These are phyloP conservation scores for Gamarada debralockiae DNA, from an alignment of 495 filamentous ascomycete species.

Conservation along the genomic window DNA sequence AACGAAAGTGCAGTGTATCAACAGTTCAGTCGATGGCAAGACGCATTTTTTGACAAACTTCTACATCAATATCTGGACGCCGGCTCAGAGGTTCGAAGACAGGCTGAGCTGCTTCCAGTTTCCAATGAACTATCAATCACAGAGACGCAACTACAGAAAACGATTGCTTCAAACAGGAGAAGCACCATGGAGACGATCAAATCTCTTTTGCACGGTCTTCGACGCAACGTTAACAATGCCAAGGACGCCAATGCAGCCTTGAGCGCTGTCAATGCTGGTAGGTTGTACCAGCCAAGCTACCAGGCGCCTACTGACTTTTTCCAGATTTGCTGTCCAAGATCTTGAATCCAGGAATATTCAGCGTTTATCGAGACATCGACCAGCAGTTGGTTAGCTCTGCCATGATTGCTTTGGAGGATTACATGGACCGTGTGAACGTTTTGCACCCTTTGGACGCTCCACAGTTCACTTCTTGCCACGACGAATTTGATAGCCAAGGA, in stretches of 20 bases:
- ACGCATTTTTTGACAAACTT: conserved; percentile 45
- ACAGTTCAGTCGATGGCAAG: conserved; percentile 68
- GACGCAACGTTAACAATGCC: background rate
- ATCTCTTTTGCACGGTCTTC: background rate
- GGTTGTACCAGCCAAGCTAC: no score
- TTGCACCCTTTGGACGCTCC: background rate
- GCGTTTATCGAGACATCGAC: background rate
- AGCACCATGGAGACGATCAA: conserved; percentile 5
- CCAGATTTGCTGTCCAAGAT: conserved; percentile 1
- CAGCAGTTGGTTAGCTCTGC: background rate
- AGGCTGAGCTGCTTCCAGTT: conserved; percentile 5
- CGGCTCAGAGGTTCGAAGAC: conserved; percentile 37
- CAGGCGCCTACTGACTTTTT: background rate
- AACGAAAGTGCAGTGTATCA: conserved; percentile 46
- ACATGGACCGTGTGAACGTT: conserved; percentile 5
- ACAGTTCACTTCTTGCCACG: background rate
- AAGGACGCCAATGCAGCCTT: background rate
- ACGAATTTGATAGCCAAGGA: conserved; percentile 12
- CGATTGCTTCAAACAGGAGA: conserved; percentile 4
- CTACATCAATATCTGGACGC: conserved; percentile 44
- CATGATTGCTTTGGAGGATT: background rate
- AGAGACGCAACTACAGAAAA: conserved; percentile 5
- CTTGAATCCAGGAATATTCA: background rate
- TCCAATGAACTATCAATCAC: background rate
- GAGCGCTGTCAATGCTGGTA: conserved; percentile 5